Percentiles rank a stretch among this genome's conserved stretches.
phyloP scores from a whole-genome alignment of 495 filamentous ascomycete species.

The Parathielavia appendiculata region DNA sequence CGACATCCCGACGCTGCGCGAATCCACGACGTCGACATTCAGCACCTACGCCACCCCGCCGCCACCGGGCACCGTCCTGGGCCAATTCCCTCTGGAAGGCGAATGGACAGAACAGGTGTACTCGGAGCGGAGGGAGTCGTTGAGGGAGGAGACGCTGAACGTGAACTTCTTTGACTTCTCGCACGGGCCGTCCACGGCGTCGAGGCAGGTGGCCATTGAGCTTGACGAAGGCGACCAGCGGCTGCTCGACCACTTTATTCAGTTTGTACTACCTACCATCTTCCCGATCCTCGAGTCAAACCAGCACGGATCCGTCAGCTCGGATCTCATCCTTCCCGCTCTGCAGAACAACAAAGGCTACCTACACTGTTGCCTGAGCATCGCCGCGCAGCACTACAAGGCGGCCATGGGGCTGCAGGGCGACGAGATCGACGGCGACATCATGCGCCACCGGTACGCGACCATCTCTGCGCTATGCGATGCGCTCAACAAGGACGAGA shows the following conservation, averaged over 20 bases:
- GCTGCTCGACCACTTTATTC: slow-evolving; percentile 86
- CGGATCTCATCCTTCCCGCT: slow-evolving; percentile 75
- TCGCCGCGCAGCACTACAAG: slow-evolving; percentile 92
- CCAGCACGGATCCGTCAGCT: slow-evolving; percentile 69
- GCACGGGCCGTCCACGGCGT: slow-evolving; percentile 49
- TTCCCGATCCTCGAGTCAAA: slow-evolving; percentile 89
- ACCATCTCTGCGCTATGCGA: slow-evolving; percentile 84
- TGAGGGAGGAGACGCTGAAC: slow-evolving; percentile 60
- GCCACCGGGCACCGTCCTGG: slow-evolving; percentile 55
- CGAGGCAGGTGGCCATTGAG: slow-evolving; percentile 66
- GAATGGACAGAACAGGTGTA: slow-evolving; percentile 74
- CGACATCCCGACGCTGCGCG: slow-evolving; percentile 73
- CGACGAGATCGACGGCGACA: slow-evolving; percentile 81
- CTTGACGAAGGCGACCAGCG: slow-evolving; percentile 85
- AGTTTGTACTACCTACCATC: slow-evolving; percentile 78
- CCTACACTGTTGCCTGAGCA: slow-evolving; percentile 92
- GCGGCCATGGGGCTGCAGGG: slow-evolving; percentile 58
- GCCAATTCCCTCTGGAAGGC: slow-evolving; percentile 59
- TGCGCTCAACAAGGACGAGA: slow-evolving; percentile 68
- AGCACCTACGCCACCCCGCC: slow-evolving; percentile 78
- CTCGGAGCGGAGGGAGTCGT: slow-evolving; percentile 58
- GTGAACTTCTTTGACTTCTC: slow-evolving; percentile 74
- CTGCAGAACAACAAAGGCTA: slow-evolving; percentile 89
- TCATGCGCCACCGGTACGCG: slow-evolving; percentile 86
- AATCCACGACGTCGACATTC: slow-evolving; percentile 83